Conservation (phyloP, 805 yeast genomes). For the Myxozyma mucilagina region DNA sequence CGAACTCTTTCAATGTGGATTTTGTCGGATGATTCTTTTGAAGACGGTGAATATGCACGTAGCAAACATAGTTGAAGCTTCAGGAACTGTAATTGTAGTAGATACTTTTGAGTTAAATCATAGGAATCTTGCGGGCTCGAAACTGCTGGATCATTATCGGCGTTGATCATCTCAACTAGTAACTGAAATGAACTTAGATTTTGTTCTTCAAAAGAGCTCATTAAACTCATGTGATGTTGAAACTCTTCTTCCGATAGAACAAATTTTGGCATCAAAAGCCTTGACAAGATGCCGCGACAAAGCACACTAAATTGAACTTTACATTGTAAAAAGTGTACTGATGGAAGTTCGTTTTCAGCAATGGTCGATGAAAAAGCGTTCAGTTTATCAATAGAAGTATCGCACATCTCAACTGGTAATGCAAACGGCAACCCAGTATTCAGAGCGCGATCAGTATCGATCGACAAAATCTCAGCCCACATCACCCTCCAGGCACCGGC, state of each 20-base stretch:
- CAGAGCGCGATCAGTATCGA: conserved; percentile 33
- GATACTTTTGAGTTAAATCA: conserved; percentile 24
- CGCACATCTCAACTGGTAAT: conserved; percentile 20
- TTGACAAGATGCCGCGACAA: conserved; percentile 12
- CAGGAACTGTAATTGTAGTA: conserved; percentile 19
- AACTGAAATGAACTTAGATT: conserved; percentile 26
- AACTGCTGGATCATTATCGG: conserved; percentile 16
- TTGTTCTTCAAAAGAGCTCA: conserved; percentile 19
- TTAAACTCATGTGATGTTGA: not conserved
- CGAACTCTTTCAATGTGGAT: not conserved
- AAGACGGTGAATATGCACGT: conserved; percentile 10
- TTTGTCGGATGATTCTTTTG: not conserved
- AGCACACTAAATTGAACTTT: conserved; percentile 15
- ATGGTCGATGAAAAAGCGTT: not conserved
- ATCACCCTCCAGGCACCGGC: conserved; percentile 33
- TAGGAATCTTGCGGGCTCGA: conserved; percentile 26
- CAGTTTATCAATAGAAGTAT: conserved; percentile 14
- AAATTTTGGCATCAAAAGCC: conserved; percentile 5
- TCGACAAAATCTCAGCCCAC: conserved; percentile 34
- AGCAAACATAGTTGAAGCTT: conserved; percentile 17
- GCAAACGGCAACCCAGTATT: conserved; percentile 27
- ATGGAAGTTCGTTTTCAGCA: conserved; percentile 20
- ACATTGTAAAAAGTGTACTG: conserved; percentile 11
- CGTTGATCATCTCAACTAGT: conserved; percentile 24
- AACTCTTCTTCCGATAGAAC: conserved; percentile 11